Percentiles rank a stretch among this genome's conserved stretches.
phyloP scores from a whole-genome alignment of 805 yeast species.

The Ogataea henricii region DNA sequence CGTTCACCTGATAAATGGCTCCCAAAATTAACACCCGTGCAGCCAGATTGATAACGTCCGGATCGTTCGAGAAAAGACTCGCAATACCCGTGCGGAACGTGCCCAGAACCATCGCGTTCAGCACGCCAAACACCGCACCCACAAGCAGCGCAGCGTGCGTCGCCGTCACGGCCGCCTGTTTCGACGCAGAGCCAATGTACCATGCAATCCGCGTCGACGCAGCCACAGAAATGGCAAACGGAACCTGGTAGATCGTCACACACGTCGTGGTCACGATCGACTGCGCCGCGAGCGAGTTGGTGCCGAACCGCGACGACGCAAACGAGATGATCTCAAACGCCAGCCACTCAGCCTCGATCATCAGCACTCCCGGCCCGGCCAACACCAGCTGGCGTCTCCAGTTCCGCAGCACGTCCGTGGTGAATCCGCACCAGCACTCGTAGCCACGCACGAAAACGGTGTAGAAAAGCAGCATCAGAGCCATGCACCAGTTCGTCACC shows the following conservation, averaged over 20 bases:
- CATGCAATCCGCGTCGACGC: slow-evolving; percentile 60
- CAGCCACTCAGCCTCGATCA: slow-evolving; percentile 62
- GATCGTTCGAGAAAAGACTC: slow-evolving; percentile 60
- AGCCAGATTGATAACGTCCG: slow-evolving; percentile 53
- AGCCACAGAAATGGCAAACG: slow-evolving; percentile 60
- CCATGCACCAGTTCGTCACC: slow-evolving; percentile 60
- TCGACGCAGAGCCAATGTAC: slow-evolving; percentile 46
- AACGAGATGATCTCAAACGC: slow-evolving; percentile 60
- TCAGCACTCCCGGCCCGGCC: slow-evolving; percentile 57
- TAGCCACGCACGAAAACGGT: slow-evolving; percentile 47
- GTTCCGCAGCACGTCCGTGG: slow-evolving; percentile 42
- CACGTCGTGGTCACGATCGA: slow-evolving; percentile 47
- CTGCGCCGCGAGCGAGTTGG: slow-evolving; percentile 55
- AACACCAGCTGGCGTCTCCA: slow-evolving; percentile 48
- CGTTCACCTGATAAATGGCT: slow-evolving; percentile 70
- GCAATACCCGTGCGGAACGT: slow-evolving; percentile 47
- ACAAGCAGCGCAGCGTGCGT: slow-evolving; percentile 40
- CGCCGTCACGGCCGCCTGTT: slow-evolving; percentile 39
- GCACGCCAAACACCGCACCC: slow-evolving; percentile 38
- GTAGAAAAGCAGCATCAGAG: slow-evolving; percentile 42
- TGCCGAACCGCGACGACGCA: slow-evolving; percentile 56
- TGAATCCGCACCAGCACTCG: slow-evolving; percentile 54
- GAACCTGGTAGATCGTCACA: slow-evolving; percentile 54
- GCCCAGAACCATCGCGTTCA: slow-evolving; percentile 50
- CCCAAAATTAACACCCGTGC: slow-evolving; percentile 58